Percentiles rank a stretch among this genome's conserved stretches.
Conservation (phyloP, 805 yeast genomes). For the Wickerhamiella siamensis region DNA sequence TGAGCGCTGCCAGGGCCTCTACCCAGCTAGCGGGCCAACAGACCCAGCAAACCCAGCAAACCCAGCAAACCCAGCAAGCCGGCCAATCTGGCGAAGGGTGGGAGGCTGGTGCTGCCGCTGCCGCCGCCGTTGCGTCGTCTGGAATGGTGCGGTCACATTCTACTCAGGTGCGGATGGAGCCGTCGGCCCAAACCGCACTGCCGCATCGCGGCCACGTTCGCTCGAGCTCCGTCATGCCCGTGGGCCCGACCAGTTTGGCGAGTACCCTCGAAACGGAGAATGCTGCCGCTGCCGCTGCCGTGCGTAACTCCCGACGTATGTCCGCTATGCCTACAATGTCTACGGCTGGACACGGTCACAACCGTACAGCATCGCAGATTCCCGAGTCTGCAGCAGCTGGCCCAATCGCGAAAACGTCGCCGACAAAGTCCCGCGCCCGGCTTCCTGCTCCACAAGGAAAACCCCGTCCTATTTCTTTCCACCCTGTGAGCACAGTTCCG, state of each 20-base stretch:
- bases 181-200: not conserved
- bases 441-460: constrained; percentile 14
- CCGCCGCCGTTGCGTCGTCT: not conserved
- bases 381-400: not conserved
- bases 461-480: constrained; percentile 28
- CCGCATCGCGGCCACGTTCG: constrained; percentile 2
- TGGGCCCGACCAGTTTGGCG: not conserved
- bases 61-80: no score
- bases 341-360: not conserved
- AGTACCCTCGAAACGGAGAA: not conserved
- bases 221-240: constrained; percentile 6
- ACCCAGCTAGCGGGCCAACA: no score
- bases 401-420: not conserved
- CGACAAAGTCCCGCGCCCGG: constrained; percentile 6
- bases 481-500: constrained; percentile 19
- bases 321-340: not conserved
- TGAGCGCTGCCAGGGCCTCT: constrained; percentile 1
- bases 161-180: not conserved
- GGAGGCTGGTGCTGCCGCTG: constrained; percentile 1
- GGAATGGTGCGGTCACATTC: constrained; percentile 4
- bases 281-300: not conserved
- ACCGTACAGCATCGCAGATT: not conserved
- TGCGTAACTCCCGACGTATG: not conserved
- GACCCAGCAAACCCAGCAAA: no score
- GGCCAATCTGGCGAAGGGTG: no score